phyloP scores from a whole-genome alignment of 306 rosid genomes.

The Myrica gale region DNA sequence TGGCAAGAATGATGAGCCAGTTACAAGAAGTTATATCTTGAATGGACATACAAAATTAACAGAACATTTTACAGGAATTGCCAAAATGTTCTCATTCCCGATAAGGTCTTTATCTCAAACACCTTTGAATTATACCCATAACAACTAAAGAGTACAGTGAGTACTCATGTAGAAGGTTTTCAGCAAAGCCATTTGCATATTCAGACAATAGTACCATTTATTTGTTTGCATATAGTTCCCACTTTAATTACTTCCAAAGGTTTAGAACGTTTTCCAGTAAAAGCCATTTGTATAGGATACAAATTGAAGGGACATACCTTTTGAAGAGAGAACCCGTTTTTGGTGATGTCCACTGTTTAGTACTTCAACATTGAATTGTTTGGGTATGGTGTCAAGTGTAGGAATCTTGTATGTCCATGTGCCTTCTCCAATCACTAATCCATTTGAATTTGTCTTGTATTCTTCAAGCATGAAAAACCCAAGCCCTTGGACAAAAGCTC shows the following conservation, averaged over 20 bases:
- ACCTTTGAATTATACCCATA: background rate
- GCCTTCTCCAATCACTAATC: conserved; percentile 61
- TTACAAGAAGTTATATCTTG: background rate
- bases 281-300: background rate
- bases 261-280: background rate
- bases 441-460: conserved; percentile 54
- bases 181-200: background rate
- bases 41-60: background rate
- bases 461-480: conserved; percentile 94
- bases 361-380: conserved; percentile 74
- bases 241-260: background rate
- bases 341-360: conserved; percentile 73
- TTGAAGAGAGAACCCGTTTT: conserved; percentile 80
- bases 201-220: background rate
- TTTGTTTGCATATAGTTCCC: background rate
- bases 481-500: conserved; percentile 88
- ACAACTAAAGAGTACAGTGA: background rate
- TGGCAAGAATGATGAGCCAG: background rate
- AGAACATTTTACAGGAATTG: background rate
- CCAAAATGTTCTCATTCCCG: background rate
- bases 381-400: conserved; percentile 78
- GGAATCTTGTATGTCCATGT: conserved; percentile 97
- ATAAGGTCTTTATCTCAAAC: too few relatives aligned
- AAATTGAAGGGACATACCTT: conserved; percentile 48
- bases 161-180: too few relatives aligned